phyloP scores from a whole-genome alignment of 805 yeast species.

The Zygosaccharomyces pseudorouxii region DNA sequence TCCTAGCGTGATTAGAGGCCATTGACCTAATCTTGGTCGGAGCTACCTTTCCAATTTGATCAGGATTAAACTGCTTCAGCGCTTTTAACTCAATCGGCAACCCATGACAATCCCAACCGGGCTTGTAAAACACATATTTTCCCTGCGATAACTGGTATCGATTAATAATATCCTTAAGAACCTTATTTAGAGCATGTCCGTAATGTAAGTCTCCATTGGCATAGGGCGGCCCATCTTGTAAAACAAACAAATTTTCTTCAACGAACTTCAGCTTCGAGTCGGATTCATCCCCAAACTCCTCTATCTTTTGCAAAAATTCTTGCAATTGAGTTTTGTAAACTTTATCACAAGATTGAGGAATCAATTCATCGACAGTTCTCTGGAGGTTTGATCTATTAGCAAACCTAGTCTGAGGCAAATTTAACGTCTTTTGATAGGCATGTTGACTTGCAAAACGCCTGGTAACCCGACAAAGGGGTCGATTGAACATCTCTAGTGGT shows the following conservation, averaged over 20 bases:
- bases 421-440: conserved; percentile 47
- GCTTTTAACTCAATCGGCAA: conserved; percentile 93
- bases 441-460: conserved; percentile 22
- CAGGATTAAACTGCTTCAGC: conserved; percentile 42
- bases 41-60: conserved; percentile 34
- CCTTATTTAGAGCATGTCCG: conserved; percentile 89
- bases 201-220: conserved; percentile 93
- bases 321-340: conserved; percentile 62
- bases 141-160: conserved; percentile 64
- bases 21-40: conserved; percentile 53
- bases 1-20: conserved; percentile 66
- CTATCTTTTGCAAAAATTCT: conserved; percentile 16
- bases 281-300: conserved; percentile 18
- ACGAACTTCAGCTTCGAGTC: conserved; percentile 21
- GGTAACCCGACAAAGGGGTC: neutral
- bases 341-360: conserved; percentile 51
- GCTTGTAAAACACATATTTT: conserved; percentile 62
- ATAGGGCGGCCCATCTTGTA: conserved; percentile 98
- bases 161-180: conserved; percentile 78
- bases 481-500: conserved; percentile 7
- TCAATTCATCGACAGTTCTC: conserved; percentile 39
- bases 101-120: conserved; percentile 99
- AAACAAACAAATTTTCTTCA: conserved; percentile 46
- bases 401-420: conserved; percentile 65
- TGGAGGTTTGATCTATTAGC: conserved; percentile 55